Evolutionary conservation across 176 grass and related monocot species (phyloP).

Genomic region (Secale cereale): DNA sequence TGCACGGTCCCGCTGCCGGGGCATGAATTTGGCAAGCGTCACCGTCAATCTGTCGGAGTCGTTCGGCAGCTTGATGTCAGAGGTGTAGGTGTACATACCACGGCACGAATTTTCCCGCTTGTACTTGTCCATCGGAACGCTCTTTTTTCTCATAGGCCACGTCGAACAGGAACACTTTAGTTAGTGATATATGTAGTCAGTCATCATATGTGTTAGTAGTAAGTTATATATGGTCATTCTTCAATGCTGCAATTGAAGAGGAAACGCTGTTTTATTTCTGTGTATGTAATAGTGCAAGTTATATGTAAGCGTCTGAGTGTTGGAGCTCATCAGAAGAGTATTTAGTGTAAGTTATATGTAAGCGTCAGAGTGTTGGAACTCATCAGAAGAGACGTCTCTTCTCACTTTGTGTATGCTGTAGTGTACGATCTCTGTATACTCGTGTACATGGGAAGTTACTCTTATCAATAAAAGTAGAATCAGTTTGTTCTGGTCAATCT

Average conservation of each 20-base stretch:
- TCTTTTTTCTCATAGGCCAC: constrained; percentile 25
- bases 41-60: constrained; percentile 42
- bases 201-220: constrained; percentile 13
- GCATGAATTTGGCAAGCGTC: constrained; percentile 48
- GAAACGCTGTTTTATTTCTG: not conserved
- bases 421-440: constrained; percentile 23
- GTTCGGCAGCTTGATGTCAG: constrained; percentile 27
- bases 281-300: constrained; percentile 16
- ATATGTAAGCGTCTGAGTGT: not conserved
- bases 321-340: not conserved
- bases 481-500: not conserved
- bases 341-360: constrained; percentile 14
- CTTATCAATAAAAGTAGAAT: not conserved
- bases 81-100: constrained; percentile 46
- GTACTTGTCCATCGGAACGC: not conserved
- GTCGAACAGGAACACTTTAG: constrained; percentile 21
- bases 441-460: not conserved
- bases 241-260: constrained; percentile 86
- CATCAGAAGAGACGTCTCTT: not conserved
- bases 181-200: not conserved
- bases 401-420: not conserved
- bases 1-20: constrained; percentile 41
- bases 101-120: constrained; percentile 15
- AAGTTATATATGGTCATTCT: constrained; percentile 47
- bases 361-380: not conserved